These are phyloP conservation scores for Phytophthora lateralis DNA, from an alignment of 352 stramenopile genomes.

Conservation along the genomic window DNA sequence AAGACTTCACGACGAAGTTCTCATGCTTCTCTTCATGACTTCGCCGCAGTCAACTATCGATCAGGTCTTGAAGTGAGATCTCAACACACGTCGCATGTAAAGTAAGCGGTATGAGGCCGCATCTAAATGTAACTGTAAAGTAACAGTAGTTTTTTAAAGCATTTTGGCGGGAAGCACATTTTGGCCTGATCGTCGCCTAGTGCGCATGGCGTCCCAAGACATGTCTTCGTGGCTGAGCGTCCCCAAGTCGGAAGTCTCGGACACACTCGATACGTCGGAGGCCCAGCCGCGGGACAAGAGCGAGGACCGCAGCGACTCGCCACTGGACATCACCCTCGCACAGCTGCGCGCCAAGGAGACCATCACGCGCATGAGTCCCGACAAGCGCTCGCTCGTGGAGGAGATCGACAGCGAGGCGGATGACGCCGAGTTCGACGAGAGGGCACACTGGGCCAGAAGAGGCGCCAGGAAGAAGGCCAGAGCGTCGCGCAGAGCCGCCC, in stretches of 20 bases:
- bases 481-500: conserved; percentile 16
- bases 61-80: not conserved
- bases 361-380: conserved; percentile 55
- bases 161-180: conserved; percentile 29
- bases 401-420: conserved; percentile 78
- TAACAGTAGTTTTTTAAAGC: conserved; percentile 14
- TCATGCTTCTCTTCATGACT: too few species aligned
- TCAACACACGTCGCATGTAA: conserved; percentile 4
- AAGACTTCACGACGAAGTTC: too few species aligned
- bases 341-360: conserved; percentile 50
- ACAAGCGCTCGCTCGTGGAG: conserved; percentile 60
- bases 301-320: conserved; percentile 30
- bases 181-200: not conserved
- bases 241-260: conserved; percentile 8
- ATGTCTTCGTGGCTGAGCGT: conserved; percentile 50
- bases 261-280: not conserved
- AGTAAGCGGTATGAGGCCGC: conserved; percentile 8
- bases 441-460: conserved; percentile 62
- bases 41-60: too few species aligned
- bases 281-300: conserved; percentile 13
- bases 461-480: conserved; percentile 43
- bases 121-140: conserved; percentile 4
- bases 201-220: conserved; percentile 35
- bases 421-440: conserved; percentile 75
- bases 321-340: conserved; percentile 45